These are phyloP conservation scores for Aureobasidium sp. DNA, from an alignment of 2,329 filamentous ascomycete genomes.

Conservation along the genomic window DNA sequence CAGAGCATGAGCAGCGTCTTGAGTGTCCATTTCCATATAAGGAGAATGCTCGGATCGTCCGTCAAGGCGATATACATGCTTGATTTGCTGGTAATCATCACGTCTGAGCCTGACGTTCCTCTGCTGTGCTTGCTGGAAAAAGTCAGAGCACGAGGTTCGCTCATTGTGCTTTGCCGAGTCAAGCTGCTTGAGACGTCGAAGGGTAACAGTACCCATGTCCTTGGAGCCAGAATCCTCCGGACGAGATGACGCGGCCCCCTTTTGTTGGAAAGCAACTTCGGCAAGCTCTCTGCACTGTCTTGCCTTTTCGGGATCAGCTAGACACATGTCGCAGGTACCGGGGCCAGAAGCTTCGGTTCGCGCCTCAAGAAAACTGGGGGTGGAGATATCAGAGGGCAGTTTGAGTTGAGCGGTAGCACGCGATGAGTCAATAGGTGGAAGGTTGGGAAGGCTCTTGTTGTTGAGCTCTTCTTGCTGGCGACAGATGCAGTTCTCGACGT, in stretches of 20 bases:
- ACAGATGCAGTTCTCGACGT: conserved; percentile 17
- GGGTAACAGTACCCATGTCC: not conserved
- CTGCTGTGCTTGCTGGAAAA: conserved; percentile 15
- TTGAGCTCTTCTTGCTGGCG: conserved; percentile 12
- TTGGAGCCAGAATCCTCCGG: not conserved
- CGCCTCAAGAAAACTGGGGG: conserved; percentile 15
- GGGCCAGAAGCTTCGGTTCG: conserved; percentile 14
- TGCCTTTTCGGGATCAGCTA: conserved; percentile 17
- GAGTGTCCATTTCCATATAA: conserved; percentile 18
- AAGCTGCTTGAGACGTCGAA: not conserved
- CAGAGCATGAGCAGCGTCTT: conserved; percentile 19
- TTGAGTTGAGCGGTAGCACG: not conserved
- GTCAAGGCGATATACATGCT: conserved; percentile 15
- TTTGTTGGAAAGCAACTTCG: conserved; percentile 9
- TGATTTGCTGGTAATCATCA: conserved; percentile 2
- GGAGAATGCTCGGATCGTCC: conserved; percentile 15
- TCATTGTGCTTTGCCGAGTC: not conserved
- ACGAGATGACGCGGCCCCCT: not conserved
- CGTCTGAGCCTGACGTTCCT: conserved; percentile 10
- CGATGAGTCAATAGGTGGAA: conserved; percentile 1
- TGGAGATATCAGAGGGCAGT: not conserved
- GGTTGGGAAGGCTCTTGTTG: conserved; percentile 8
- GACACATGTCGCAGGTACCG: conserved; percentile 19
- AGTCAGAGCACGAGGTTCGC: conserved; percentile 18
- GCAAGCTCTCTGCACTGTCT: conserved; percentile 18